A percentile compares a stretch with the other conserved stretches of the same genome.
phyloP scores from a whole-genome alignment of 139 green algal genomes.

The Chloropicon primus region DNA sequence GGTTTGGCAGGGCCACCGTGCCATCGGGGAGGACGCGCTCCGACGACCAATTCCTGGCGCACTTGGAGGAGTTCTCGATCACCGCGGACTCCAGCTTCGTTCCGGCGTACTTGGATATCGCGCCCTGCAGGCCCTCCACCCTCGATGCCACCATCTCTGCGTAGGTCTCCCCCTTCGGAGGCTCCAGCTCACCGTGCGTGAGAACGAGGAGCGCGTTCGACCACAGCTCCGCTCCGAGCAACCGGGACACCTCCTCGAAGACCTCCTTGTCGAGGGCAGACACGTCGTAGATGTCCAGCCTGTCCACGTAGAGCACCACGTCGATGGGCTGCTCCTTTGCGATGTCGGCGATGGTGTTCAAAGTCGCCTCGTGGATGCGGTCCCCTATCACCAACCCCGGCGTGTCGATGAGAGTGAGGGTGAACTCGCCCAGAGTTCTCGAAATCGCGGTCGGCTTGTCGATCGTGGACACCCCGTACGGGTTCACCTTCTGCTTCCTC shows the following conservation, averaged over 20 bases:
- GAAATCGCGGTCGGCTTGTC: background rate
- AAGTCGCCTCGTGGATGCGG: slow-evolving; percentile 21
- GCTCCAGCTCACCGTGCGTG: slow-evolving; percentile 34
- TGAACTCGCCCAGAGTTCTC: slow-evolving; percentile 29
- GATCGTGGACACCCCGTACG: slow-evolving; percentile 35
- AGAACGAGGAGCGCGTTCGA: slow-evolving; percentile 37
- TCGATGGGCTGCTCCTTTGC: slow-evolving; percentile 27
- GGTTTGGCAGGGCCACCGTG: background rate
- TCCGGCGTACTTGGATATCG: background rate
- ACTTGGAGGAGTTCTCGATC: background rate
- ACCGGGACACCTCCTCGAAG: slow-evolving; percentile 24
- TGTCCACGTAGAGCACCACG: slow-evolving; percentile 53
- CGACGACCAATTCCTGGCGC: background rate
- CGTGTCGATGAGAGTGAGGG: slow-evolving; percentile 54
- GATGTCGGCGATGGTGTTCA: slow-evolving; percentile 16
- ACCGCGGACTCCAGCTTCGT: background rate
- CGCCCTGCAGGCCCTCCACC: slow-evolving; percentile 1
- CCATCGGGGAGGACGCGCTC: background rate
- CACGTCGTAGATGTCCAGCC: slow-evolving; percentile 53
- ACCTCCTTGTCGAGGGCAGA: slow-evolving; percentile 40
- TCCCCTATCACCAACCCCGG: slow-evolving; percentile 53
- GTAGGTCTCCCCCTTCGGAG: slow-evolving; percentile 7
- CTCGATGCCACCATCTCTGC: slow-evolving; percentile 15
- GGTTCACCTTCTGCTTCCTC: slow-evolving; percentile 19
- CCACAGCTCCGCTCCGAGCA: slow-evolving; percentile 43